Evolutionary conservation across 2,329 filamentous ascomycete genomes (phyloP), one percentile per base, ranked within the genome.

Genomic region (Claviceps cyperi): DNA sequence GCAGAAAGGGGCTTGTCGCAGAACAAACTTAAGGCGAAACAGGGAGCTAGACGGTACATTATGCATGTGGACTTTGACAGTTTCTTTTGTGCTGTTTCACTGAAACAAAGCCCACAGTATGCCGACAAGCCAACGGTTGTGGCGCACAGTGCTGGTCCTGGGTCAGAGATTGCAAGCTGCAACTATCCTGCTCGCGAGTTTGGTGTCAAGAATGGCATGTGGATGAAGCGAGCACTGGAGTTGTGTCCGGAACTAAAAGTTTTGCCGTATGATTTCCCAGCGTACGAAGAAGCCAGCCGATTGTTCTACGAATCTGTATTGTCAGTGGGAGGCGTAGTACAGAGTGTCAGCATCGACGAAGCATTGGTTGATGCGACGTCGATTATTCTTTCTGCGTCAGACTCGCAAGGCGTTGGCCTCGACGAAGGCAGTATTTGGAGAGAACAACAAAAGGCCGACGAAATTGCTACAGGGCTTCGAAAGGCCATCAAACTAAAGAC

Each of bases 41-140:
- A 76, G 13, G 85, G 83, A 0, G 68, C 81, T 3, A 76, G 90
- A 53, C 73, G 85, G 47, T 98, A 97, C 59, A 76, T 98, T 49
- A 78, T 98, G 61, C 92, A 98, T 59, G 88, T 98, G 32, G 92
- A 98, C 62, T 98, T 98, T 64, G 94, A 98, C 67, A 92, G 89
- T 65, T 98, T 98, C 68, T 98, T 98, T 66, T 95, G 90, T 52
- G 87, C 94, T 0, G 87, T 98, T 0, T 96, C 92, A 0, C 62
- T 80, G 14, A 88, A 89, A 58, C 84, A 81, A 49, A 74, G 81
- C 22, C 89, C 91, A 0, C 80, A 94, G 19, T 83, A 79, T 53
- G 70, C 74, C 39, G 81, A 86, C 47, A 91, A 89, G 60, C 92
- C 94, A 0, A 81, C 84, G 2, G 92, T 86, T 1, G 86, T 98